Evolutionary conservation across 768 basidiomycete species (phyloP).

Genomic region (Chalciporus pseudorubinellus): DNA sequence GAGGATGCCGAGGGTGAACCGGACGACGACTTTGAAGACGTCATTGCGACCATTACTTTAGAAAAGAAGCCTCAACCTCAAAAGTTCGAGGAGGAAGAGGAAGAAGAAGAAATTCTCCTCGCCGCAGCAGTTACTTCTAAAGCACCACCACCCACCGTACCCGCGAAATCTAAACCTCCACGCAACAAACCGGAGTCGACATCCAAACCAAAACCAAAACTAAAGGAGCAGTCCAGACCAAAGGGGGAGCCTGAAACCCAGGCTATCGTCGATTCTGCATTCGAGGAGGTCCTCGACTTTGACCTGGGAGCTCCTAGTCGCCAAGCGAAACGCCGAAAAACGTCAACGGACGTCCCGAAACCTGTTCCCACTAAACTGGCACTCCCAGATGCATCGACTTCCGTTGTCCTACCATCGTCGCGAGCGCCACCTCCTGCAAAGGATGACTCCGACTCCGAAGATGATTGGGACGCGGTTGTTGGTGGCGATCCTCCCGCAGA

Average conservation of each 20-base stretch:
- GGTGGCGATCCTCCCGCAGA: conserved; percentile 24
- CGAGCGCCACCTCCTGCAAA: conserved; percentile 24
- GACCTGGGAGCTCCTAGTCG: conserved; percentile 49
- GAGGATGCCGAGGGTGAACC: conserved; percentile 40
- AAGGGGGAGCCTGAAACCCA: conserved; percentile 21
- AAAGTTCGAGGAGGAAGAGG: conserved; percentile 23
- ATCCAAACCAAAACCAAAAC: conserved; percentile 27
- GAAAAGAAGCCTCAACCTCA: conserved; percentile 33
- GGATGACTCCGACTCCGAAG: conserved; percentile 44
- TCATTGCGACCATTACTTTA: conserved; percentile 31
- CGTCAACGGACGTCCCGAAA: conserved; percentile 22
- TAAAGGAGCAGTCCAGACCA: conserved; percentile 21
- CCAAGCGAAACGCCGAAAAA: conserved; percentile 33
- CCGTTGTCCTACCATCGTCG: conserved; percentile 31
- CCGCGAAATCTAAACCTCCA: conserved; percentile 34
- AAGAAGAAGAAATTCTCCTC: conserved; percentile 34
- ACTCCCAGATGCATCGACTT: conserved; percentile 35
- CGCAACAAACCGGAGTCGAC: conserved; percentile 21
- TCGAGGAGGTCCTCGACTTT: conserved; percentile 49
- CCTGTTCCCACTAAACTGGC: conserved; percentile 31
- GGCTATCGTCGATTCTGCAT: conserved; percentile 27
- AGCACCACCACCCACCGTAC: conserved; percentile 22
- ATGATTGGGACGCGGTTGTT: conserved; percentile 52
- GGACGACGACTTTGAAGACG: conserved; percentile 46
- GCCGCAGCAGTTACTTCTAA: conserved; percentile 6